Evolutionary conservation across 2,329 filamentous ascomycete genomes (phyloP).

Genomic region (Talaromyces pinophilus): DNA sequence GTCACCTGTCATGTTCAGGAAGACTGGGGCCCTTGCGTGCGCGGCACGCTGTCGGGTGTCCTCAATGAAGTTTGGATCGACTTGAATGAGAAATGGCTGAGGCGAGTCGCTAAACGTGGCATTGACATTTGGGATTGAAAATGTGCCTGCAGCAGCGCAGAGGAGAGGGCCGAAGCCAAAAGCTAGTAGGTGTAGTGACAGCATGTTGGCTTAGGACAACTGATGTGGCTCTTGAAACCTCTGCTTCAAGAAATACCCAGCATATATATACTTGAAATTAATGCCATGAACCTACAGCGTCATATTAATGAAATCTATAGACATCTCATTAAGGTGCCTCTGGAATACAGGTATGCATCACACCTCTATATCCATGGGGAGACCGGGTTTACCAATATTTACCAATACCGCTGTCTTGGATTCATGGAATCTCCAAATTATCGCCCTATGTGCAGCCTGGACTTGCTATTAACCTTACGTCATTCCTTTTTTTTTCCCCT

Average conservation of each 20-base stretch:
- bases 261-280: background rate
- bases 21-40: background rate
- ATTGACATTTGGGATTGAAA: background rate
- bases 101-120: background rate
- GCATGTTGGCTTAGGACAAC: background rate
- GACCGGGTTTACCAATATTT: background rate
- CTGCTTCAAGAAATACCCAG: background rate
- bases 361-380: background rate
- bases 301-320: background rate
- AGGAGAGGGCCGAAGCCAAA: background rate
- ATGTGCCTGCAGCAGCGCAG: background rate
- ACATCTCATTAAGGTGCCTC: background rate
- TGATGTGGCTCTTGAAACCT: background rate
- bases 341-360: background rate
- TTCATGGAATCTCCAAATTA: background rate
- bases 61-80: background rate
- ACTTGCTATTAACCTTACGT: background rate
- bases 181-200: background rate
- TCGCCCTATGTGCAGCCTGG: background rate
- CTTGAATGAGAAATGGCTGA: background rate
- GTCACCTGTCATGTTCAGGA: slow-evolving; percentile 1
- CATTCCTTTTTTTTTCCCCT: background rate
- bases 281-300: background rate
- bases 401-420: background rate
- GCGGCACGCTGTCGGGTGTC: background rate